Percentiles rank a stretch among this genome's conserved stretches.
Evolutionary conservation across 441 rosid genomes (phyloP).

Genomic region (Croton laevigatus): DNA sequence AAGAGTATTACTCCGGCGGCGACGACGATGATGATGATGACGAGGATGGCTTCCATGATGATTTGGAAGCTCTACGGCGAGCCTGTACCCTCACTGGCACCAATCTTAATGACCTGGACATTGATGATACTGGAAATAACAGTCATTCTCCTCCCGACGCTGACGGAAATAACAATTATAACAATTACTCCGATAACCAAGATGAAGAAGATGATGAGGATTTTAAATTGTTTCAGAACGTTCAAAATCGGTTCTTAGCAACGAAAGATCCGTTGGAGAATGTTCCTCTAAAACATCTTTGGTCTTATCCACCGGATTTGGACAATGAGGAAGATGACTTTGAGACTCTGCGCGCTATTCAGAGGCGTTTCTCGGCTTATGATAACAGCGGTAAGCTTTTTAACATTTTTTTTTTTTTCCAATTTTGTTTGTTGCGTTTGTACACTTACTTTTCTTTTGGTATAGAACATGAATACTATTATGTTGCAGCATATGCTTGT

Average conservation of each 20-base stretch:
- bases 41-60: conserved; percentile 46
- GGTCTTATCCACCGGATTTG: conserved; percentile 25
- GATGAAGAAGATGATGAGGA: conserved; percentile 59
- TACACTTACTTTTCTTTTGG: not conserved
- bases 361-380: conserved; percentile 60
- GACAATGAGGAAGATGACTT: conserved; percentile 65
- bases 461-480: too few relatives aligned
- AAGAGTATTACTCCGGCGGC: conserved; percentile 18
- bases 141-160: conserved; percentile 13
- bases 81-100: conserved; percentile 57
- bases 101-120: conserved; percentile 27
- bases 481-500: not conserved
- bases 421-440: not conserved
- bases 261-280: conserved; percentile 31
- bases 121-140: not conserved
- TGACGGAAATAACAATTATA: not conserved
- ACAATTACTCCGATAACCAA: conserved; percentile 9
- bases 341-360: conserved; percentile 68
- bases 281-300: conserved; percentile 30
- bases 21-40: conserved; percentile 42
- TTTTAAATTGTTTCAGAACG: conserved; percentile 45
- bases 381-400: conserved; percentile 32
- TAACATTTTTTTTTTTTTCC: not conserved
- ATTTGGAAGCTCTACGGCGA: conserved; percentile 66
- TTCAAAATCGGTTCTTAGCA: conserved; percentile 44